phyloP scores from a whole-genome alignment of 1,284 basidiomycete species.

The Trametes versicolor region DNA sequence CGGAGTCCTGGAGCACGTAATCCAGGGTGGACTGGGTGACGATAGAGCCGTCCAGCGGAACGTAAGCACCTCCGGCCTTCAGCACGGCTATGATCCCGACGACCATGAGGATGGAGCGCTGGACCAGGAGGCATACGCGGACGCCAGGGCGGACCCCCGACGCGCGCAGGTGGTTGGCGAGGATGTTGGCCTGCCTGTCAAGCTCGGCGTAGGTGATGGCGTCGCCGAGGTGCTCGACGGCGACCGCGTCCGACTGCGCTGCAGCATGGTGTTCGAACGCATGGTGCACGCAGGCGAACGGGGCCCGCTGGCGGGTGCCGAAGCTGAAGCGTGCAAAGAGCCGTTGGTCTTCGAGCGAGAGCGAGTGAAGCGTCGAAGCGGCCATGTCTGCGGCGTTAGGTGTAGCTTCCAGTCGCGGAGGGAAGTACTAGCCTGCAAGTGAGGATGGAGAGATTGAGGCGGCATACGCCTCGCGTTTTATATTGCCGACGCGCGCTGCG shows the following conservation, averaged over 20 bases:
- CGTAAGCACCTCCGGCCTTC: conserved; percentile 66
- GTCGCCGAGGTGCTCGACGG: conserved; percentile 59
- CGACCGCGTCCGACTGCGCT: conserved; percentile 52
- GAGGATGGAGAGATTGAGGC: conserved; percentile 12
- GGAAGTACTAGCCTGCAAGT: conserved; percentile 21
- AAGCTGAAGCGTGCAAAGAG: conserved; percentile 58
- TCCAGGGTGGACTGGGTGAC: conserved; percentile 63
- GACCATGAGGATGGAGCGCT: conserved; percentile 64
- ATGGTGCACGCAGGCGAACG: conserved; percentile 62
- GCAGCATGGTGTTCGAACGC: conserved; percentile 61
- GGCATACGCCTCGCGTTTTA: conserved; percentile 13
- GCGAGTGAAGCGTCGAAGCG: conserved; percentile 28
- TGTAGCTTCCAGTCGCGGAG: conserved; percentile 6
- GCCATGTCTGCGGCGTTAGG: conserved; percentile 26
- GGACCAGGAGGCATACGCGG: conserved; percentile 62
- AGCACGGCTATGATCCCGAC: conserved; percentile 63
- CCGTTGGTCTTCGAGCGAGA: conserved; percentile 52
- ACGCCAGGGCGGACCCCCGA: conserved; percentile 57
- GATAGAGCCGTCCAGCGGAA: conserved; percentile 65
- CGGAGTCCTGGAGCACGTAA: conserved; percentile 61
- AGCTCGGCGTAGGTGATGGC: conserved; percentile 61
- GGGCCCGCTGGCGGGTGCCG: conserved; percentile 48
- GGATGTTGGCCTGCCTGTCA: conserved; percentile 56
- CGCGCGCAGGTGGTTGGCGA: conserved; percentile 55
- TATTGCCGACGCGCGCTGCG: conserved; percentile 23